Evolutionary conservation across 179 eudicot genomes (phyloP).

Genomic region (Spinacia oleracea): DNA sequence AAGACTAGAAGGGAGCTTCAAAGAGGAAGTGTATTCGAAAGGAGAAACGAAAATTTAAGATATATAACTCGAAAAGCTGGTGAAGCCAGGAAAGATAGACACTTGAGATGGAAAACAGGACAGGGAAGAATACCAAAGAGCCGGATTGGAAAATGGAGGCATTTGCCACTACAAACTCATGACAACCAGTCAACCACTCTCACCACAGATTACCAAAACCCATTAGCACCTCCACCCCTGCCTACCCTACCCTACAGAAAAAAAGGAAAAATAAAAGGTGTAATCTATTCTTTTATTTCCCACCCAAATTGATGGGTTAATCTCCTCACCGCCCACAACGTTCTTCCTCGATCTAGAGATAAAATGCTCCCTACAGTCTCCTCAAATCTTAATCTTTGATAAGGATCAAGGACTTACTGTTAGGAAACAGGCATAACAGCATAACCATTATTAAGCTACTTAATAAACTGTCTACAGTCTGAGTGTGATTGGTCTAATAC

Average conservation of each 20-base stretch:
- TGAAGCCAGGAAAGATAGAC: not conserved
- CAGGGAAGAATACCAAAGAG: not conserved
- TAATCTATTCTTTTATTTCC: not conserved
- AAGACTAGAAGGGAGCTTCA: not conserved
- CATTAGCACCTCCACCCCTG: not conserved
- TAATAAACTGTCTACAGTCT: not conserved
- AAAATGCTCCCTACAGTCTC: not conserved
- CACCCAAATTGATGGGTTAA: not conserved
- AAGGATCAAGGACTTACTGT: not conserved
- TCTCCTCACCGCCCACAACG: not conserved
- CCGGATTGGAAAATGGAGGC: not conserved
- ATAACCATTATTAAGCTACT: not conserved
- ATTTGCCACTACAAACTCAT: not conserved
- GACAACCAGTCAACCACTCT: not conserved
- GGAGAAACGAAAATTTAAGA: not conserved
- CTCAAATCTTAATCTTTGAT: not conserved
- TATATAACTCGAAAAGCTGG: not conserved
- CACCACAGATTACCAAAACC: not conserved
- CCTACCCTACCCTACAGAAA: not conserved
- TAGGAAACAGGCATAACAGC: not conserved
- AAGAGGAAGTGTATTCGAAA: not conserved
- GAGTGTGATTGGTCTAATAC: not conserved
- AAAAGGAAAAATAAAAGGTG: not conserved
- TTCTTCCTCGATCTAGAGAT: not conserved
- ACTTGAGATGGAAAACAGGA: not conserved